A percentile compares a stretch with the other conserved stretches of the same genome.
Conservation (phyloP, 1,284 basidiomycete genomes). For the Cutaneotrichosporon sp. region DNA sequence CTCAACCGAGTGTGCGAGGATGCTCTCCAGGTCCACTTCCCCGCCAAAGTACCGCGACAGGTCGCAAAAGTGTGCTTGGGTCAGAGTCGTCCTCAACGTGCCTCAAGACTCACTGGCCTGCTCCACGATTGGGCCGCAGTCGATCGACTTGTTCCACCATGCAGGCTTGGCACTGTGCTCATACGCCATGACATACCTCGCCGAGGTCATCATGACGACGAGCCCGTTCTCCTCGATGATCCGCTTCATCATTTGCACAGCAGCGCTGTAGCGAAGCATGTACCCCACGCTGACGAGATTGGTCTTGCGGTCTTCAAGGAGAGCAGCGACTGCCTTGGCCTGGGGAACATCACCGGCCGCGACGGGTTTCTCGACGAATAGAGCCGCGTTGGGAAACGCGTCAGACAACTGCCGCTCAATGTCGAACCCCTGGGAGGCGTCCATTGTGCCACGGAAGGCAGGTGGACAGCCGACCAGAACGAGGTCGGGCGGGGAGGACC, state of each 20-base stretch:
- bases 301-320: slow-evolving; percentile 56
- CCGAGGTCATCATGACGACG: slow-evolving; percentile 53
- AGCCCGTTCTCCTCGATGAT: slow-evolving; percentile 54
- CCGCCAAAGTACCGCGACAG: slow-evolving; percentile 53
- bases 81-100: no score
- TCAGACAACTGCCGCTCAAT: slow-evolving; percentile 83
- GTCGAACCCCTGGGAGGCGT: slow-evolving; percentile 68
- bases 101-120: no score
- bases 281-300: slow-evolving; percentile 56
- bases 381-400: slow-evolving; percentile 74
- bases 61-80: slow-evolving; percentile 52
- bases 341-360: slow-evolving; percentile 49
- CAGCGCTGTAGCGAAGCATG: slow-evolving; percentile 47
- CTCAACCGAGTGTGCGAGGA: slow-evolving; percentile 42
- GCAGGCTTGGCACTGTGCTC: slow-evolving; percentile 39
- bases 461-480: slow-evolving; percentile 88
- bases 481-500: slow-evolving; percentile 12
- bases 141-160: slow-evolving; percentile 56
- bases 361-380: slow-evolving; percentile 79
- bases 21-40: slow-evolving; percentile 51
- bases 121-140: slow-evolving; percentile 53
- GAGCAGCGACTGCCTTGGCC: slow-evolving; percentile 59
- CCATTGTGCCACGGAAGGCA: slow-evolving; percentile 75
- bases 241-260: slow-evolving; percentile 53
- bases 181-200: slow-evolving; percentile 52